Evolutionary conservation across 2,329 filamentous ascomycete species (phyloP), one percentile per base, ranked within the genome.

Genomic region (Paraphaeosphaeria minitans): DNA sequence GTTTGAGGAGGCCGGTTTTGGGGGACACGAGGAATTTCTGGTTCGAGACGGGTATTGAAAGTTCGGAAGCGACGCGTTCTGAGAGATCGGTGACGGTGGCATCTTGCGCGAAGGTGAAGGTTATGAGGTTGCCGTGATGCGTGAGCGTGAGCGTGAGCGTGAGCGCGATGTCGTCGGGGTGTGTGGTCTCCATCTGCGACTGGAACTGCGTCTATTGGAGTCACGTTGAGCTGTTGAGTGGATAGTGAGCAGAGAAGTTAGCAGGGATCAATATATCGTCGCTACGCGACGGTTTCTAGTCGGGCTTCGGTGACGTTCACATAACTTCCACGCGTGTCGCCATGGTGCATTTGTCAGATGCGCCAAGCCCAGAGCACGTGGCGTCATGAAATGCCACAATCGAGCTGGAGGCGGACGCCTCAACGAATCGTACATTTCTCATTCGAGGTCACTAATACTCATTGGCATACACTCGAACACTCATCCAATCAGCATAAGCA

Each of bases 11-110:
- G 29, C 87, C 87, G 8, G 84, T 79, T 70, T 89, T 90, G 43
- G 88, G 82, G 14, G 86, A 82, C 64, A 91, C 81, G 61, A 83
- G 77, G 71, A 90, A 83, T 72, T 92, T 92, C 70, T 91, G 89
- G 74, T 91, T 87, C 10, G 80, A 73, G 0, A 78, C 74, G 0
- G 89, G 88, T 55, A 92, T 85, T 51, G 81, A 82, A 54, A 91
- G 81, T 3, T 77, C 73, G 45, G 78, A 72, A 57, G 84, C 80
- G 65, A 91, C 85, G 60, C 83, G 79, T 51, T 81, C 73, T 46
- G 87, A 87, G 39, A 92, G 84, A 66, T 90, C 79, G 48, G 76
- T 69, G 33, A 88, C 78, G 1, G 84, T 87, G 56, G 84, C 81
- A 59, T 80, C 73, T 37, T 77, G 53, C 16, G 82, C 68, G 47